Evolutionary conservation across 106 monocot species (phyloP).

Genomic region (Chionographis japonica): DNA sequence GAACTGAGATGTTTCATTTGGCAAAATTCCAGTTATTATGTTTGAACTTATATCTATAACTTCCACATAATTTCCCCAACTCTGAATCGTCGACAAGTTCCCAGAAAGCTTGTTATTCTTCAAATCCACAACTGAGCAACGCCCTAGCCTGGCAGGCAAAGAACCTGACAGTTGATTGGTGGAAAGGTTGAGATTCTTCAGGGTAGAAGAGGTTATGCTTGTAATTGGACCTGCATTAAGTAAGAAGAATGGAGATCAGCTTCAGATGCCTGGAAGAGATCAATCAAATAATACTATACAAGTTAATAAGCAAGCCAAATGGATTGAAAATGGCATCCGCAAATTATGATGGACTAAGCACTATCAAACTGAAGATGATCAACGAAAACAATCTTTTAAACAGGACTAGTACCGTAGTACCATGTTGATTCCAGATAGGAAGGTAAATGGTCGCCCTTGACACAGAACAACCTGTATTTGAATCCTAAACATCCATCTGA

Average conservation of each 20-base stretch:
- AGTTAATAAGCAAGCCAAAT: neutral
- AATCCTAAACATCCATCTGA: too few species aligned
- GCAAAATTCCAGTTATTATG: constrained; percentile 47
- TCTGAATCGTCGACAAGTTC: constrained; percentile 42
- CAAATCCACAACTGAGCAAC: constrained; percentile 57
- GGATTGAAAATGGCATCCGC: too few species aligned
- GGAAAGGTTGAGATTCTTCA: constrained; percentile 68
- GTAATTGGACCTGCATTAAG: constrained; percentile 49
- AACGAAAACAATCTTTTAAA: too few species aligned
- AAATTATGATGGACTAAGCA: too few species aligned
- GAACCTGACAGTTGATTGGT: constrained; percentile 51
- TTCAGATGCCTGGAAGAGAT: constrained; percentile 6
- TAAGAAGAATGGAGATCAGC: constrained; percentile 1
- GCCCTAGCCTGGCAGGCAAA: constrained; percentile 58
- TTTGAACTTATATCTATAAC: constrained; percentile 63
- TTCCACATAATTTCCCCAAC: constrained; percentile 75
- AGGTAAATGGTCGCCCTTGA: too few species aligned
- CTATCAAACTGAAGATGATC: too few species aligned
- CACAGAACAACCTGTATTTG: too few species aligned
- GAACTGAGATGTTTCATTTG: constrained; percentile 65
- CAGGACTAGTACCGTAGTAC: too few species aligned
- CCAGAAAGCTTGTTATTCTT: constrained; percentile 61
- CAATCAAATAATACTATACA: neutral
- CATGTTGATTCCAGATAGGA: too few species aligned
- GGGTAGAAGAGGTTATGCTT: constrained; percentile 50